Base-by-base conservation (phyloP, 495 filamentous ascomycete species). In the Aspergillus haitiensis region DNA sequence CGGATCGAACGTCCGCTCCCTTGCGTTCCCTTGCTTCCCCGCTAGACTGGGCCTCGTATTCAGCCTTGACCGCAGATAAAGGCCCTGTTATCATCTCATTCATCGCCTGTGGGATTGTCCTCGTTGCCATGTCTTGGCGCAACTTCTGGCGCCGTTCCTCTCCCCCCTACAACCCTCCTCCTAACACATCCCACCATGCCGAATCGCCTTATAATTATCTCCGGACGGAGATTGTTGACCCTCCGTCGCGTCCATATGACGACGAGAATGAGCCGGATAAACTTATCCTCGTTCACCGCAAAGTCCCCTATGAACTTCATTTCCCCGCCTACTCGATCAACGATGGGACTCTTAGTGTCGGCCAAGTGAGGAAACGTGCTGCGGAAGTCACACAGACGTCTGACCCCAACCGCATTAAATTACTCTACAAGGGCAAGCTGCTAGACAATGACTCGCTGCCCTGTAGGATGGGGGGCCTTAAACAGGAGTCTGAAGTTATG, bases 131-230 rank as follows among this genome's bases (percentile, higher is more conserved):
- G 87, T 83, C 80, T 59, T 85, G 87, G 73, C 83, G 83, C 71
- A 71, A 67, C 54, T 74, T 82, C 64, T 82, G 81, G 58, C 77
- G 74, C 58, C 70, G 85, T 50, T 68, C 84, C 54, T 83, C 84
- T 50, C 80, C 84, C 52, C 42, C 54, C 65, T 84, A 80, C 73
- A 72, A 72, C 66, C 57, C 55, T 32, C 37, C 50, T 34, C 63
- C 72, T 3, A 46, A 52, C 58, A 59, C 71, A 16, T 85, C 86
- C 8, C 75, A 86, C 60, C 86, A 94, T 61, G 87, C 82, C 68
- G 90, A 93, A 52, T 82, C 81, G 10, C 89, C 93, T 67, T 96
- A 86, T 72, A 85, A 82, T 65, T 96, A 97, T 75, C 88, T 94
- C 82, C 84, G 8, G 85, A 86, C 53, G 88, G 21, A 92, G 58